A percentile compares a stretch with the other conserved stretches of the same genome.
Evolutionary conservation across 1,284 basidiomycete genomes (phyloP).

Genomic region (Xanthoconium separans): DNA sequence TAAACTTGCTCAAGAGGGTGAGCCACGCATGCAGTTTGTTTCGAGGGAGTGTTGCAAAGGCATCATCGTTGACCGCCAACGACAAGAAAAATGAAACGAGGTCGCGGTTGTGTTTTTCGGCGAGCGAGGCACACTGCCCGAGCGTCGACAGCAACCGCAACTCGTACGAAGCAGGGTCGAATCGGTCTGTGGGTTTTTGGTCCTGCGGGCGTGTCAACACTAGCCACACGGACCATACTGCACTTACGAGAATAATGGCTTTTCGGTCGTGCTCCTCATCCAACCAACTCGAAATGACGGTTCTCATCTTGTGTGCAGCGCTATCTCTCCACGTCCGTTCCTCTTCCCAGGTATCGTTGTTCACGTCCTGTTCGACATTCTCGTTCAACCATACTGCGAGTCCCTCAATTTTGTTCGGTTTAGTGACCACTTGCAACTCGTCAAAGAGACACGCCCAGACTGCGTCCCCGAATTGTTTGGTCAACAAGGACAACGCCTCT

Average conservation of each 20-base stretch:
- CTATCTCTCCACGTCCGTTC: constrained; percentile 76
- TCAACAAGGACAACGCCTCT: constrained; percentile 60
- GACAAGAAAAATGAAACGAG: constrained; percentile 79
- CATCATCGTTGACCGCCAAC: constrained; percentile 38
- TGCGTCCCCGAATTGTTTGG: constrained; percentile 59
- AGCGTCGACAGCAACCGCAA: constrained; percentile 73
- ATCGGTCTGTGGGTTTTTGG: constrained; percentile 61
- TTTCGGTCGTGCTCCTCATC: constrained; percentile 29
- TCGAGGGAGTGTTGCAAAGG: constrained; percentile 44
- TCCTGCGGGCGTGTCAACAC: constrained; percentile 38
- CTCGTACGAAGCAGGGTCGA: constrained; percentile 79
- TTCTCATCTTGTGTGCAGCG: constrained; percentile 60
- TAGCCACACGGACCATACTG: not conserved
- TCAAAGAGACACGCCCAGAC: constrained; percentile 74
- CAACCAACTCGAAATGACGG: constrained; percentile 45
- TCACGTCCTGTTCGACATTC: constrained; percentile 23
- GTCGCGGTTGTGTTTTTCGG: constrained; percentile 83
- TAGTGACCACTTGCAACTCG: constrained; percentile 47
- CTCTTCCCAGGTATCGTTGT: constrained; percentile 56
- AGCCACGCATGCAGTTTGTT: constrained; percentile 77
- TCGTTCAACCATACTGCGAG: constrained; percentile 21
- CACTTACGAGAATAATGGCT: constrained; percentile 38
- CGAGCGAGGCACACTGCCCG: constrained; percentile 63
- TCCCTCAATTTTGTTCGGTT: not conserved
- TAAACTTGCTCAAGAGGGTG: constrained; percentile 85